A percentile compares a stretch with the other conserved stretches of the same genome.
Conservation (phyloP, 495 filamentous ascomycete genomes). For the Neurospora africana region DNA sequence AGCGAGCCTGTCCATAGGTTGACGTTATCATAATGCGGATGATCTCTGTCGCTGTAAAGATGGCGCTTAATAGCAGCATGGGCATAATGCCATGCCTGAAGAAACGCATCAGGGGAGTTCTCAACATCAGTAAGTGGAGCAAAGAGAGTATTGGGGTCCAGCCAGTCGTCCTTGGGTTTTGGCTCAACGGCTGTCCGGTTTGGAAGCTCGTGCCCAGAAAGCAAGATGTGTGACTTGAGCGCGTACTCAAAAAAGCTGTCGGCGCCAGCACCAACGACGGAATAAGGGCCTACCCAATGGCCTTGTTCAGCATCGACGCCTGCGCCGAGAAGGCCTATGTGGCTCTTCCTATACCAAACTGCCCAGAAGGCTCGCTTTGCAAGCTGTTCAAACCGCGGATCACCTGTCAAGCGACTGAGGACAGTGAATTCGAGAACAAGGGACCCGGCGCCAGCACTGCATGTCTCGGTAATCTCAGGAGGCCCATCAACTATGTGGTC, state of each 20-base stretch:
- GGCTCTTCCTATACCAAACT: conserved; percentile 78
- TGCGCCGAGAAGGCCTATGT: conserved; percentile 78
- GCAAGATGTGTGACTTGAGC: conserved; percentile 80
- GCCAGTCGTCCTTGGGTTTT: conserved; percentile 23
- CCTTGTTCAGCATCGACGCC: conserved; percentile 89
- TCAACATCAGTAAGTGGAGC: conserved; percentile 50
- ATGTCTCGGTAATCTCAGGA: conserved; percentile 84
- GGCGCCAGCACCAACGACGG: conserved; percentile 89
- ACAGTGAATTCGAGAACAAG: conserved; percentile 87
- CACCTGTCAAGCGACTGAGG: conserved; percentile 78
- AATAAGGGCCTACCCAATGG: conserved; percentile 75
- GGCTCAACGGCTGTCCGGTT: conserved; percentile 32
- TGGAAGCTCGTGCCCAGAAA: conserved; percentile 57
- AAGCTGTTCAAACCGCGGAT: conserved; percentile 73
- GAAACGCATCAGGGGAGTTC: conserved; percentile 65
- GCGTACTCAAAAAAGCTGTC: conserved; percentile 99
- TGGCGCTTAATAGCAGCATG: conserved; percentile 81
- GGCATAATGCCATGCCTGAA: conserved; percentile 75
- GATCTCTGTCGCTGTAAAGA: conserved; percentile 58
- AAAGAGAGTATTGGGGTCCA: conserved; percentile 48
- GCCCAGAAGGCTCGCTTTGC: conserved; percentile 93
- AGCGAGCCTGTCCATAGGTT: conserved; percentile 73
- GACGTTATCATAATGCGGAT: conserved; percentile 85
- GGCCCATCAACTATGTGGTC: conserved; percentile 25
- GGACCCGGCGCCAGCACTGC: conserved; percentile 90